These are phyloP conservation scores for Hymenoscyphus salicellus DNA, from an alignment of 2,329 filamentous ascomycete species.

Conservation along the genomic window DNA sequence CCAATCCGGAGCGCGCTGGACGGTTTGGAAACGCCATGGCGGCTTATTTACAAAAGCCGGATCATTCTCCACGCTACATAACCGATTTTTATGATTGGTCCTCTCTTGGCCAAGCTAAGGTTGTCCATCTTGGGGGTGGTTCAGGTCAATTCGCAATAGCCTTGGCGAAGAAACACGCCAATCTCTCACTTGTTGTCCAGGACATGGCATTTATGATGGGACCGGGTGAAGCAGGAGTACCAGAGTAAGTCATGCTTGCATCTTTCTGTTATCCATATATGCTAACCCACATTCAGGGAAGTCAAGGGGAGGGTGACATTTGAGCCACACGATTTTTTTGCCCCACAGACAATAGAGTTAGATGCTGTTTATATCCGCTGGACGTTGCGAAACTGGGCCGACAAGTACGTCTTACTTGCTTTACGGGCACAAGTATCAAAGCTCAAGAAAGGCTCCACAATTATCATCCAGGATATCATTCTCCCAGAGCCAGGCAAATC, in stretches of 20 bases:
- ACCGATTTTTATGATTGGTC: not conserved
- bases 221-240: not conserved
- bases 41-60: not conserved
- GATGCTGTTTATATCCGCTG: conserved; percentile 46
- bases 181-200: not conserved
- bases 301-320: conserved; percentile 27
- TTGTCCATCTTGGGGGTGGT: not conserved
- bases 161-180: not conserved
- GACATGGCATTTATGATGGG: not conserved
- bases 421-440: conserved; percentile 40
- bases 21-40: conserved; percentile 2
- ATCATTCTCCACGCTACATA: not conserved
- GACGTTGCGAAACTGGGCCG: conserved; percentile 49
- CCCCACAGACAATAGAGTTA: conserved; percentile 41
- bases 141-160: not conserved
- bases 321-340: conserved; percentile 45
- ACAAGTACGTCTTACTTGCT: conserved; percentile 39
- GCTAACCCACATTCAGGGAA: conserved; percentile 26
- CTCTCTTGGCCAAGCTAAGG: not conserved
- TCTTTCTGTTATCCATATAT: no score
- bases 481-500: conserved; percentile 15
- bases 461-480: conserved; percentile 38
- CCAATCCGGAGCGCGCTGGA: not conserved
- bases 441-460: conserved; percentile 40
- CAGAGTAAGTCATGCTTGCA: not conserved